phyloP scores from a whole-genome alignment of 2,329 filamentous ascomycete genomes.

The Colletotrichum higginsianum region DNA sequence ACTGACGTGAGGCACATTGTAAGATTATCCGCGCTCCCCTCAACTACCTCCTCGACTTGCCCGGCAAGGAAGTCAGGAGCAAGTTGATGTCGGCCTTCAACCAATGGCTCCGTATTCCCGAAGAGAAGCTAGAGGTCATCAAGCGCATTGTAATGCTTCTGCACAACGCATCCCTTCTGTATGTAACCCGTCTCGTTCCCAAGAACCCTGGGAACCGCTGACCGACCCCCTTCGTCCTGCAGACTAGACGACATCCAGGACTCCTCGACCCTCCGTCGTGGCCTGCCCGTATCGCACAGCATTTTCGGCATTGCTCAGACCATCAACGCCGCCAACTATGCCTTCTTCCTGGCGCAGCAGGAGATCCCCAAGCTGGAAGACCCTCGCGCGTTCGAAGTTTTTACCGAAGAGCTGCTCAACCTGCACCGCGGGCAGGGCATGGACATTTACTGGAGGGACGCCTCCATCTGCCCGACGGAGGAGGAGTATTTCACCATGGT shows the following conservation, averaged over 20 bases:
- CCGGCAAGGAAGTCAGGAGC: not conserved
- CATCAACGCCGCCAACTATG: slow-evolving; percentile 66
- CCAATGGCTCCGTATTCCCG: not conserved
- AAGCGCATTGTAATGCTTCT: slow-evolving; percentile 1
- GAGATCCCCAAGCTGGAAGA: slow-evolving; percentile 4
- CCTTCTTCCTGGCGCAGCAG: slow-evolving; percentile 55
- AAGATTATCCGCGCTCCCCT: slow-evolving; percentile 3
- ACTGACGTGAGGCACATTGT: not conserved
- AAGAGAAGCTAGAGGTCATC: not conserved
- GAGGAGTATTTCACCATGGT: slow-evolving; percentile 2
- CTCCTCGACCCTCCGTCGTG: slow-evolving; percentile 61
- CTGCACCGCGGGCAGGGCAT: slow-evolving; percentile 4
- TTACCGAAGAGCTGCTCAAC: slow-evolving; percentile 5
- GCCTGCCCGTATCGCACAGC: slow-evolving; percentile 62
- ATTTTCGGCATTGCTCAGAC: slow-evolving; percentile 66
- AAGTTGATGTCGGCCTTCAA: slow-evolving; percentile 5
- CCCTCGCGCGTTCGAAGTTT: not conserved
- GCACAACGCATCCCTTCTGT: not conserved
- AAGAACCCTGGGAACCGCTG: not conserved
- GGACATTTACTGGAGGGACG: slow-evolving; percentile 1
- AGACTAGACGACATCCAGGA: slow-evolving; percentile 65
- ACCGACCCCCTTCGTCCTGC: not conserved
- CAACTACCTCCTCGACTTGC: slow-evolving; percentile 1
- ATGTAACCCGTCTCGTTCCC: not conserved
- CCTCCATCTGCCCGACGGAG: not conserved